These are phyloP conservation scores for Ustilago cynodontis DNA, from an alignment of 1,284 basidiomycete species.

Conservation along the genomic window DNA sequence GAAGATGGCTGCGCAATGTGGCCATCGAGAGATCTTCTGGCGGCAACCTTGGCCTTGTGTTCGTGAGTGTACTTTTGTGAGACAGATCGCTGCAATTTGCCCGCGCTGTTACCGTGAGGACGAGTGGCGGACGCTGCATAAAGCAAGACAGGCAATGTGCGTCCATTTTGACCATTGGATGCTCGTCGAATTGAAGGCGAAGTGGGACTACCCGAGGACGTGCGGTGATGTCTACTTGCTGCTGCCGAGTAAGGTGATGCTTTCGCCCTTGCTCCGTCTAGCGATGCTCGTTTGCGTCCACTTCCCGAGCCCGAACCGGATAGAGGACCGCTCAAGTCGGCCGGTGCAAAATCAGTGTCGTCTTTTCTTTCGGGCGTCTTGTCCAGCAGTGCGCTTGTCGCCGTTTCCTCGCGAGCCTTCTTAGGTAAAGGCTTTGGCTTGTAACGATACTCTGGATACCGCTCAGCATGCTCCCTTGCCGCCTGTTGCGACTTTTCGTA, in stretches of 20 bases:
- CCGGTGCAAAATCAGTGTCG: constrained; percentile 28
- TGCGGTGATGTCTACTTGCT: constrained; percentile 18
- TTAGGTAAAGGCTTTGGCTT: constrained; percentile 30
- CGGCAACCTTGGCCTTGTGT: background rate
- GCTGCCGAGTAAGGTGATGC: constrained; percentile 23
- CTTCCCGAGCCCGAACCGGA: constrained; percentile 44
- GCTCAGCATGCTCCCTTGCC: constrained; percentile 24
- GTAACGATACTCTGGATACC: constrained; percentile 44
- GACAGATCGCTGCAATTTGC: constrained; percentile 10
- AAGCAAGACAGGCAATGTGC: background rate
- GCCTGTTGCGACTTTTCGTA: constrained; percentile 36
- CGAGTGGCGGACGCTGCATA: constrained; percentile 1
- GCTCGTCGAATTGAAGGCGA: constrained; percentile 14
- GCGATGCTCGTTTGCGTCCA: constrained; percentile 34
- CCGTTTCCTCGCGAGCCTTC: background rate
- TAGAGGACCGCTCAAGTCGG: constrained; percentile 26
- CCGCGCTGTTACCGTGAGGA: no score
- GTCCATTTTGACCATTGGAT: background rate
- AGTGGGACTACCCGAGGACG: constrained; percentile 15
- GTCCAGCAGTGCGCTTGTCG: background rate
- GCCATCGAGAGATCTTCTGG: constrained; percentile 24
- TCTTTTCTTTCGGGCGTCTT: constrained; percentile 13
- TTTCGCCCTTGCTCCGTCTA: constrained; percentile 30
- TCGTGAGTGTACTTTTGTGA: constrained; percentile 3
- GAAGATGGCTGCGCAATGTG: background rate